Base-by-base conservation (phyloP, 441 rosid genomes). In the Croton laevigatus region DNA sequence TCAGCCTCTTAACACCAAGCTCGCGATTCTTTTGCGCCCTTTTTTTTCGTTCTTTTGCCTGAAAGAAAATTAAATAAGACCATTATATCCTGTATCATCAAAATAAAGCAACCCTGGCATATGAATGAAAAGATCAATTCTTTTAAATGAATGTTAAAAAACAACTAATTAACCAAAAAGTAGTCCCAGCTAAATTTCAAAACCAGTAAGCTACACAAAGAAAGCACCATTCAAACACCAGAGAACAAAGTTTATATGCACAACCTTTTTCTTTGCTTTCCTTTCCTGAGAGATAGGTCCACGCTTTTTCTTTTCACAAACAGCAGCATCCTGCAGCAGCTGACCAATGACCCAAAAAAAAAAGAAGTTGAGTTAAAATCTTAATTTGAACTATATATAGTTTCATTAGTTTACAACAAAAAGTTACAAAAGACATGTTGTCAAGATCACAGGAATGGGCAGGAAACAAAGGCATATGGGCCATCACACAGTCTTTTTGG, bases 1-100 rank as follows among this genome's bases (percentile, higher is more conserved):
- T 91, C 82, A 91, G 74, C 85, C 92, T 87, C 75, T 83, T 89
- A 66, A 91, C 91, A 20, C 97, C 97, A 72, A 88, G 95, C 72
- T 84, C 77, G 75, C 81, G 79, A 62, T 90, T 91, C 72, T 81
- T 79, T 82, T 86, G 76, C 59, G 98, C 97, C 75, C 97, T 83
- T 81, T 80, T 88, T 84, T 77, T 86, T 62, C 94, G 82, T 53
- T 80, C 71, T 70, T 81, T 86, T 78, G 77, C 77, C 98, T 93
- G 86, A 75, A 86, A 40, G 64, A 54, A 78, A 60, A 72, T 62
- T 19, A 70, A 57, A 67, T 40, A 6, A 38, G 59, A 8, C 40
- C 55, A 12, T 66, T 38, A 22, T 42, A 58, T 9, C 8, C 40
- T 63, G 34, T 57, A 59, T 23, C 57, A 11, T 69, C 66, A 52